phyloP scores from a whole-genome alignment of 495 filamentous ascomycete genomes.

The Penicillium manginii region DNA sequence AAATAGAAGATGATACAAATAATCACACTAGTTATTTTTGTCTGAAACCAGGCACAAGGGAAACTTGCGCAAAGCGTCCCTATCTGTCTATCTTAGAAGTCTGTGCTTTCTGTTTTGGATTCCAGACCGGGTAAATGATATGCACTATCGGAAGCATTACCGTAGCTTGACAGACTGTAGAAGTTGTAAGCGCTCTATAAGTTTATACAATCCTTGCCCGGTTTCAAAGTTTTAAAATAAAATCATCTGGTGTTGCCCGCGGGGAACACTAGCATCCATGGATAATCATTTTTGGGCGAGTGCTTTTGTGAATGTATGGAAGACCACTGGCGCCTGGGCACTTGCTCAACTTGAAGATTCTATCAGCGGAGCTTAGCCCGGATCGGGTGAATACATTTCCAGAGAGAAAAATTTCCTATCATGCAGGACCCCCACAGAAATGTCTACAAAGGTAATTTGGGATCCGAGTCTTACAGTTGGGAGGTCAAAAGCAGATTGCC shows the following conservation, averaged over 20 bases:
- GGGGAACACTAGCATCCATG: not conserved
- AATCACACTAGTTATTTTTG: not conserved
- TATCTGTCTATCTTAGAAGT: not conserved
- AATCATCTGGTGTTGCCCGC: not conserved
- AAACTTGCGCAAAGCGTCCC: not conserved
- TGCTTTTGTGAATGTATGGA: not conserved
- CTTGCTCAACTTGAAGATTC: no score
- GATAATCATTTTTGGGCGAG: not conserved
- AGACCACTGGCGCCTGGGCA: no score
- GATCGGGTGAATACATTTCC: not conserved
- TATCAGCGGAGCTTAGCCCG: not conserved
- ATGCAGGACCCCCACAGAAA: no score
- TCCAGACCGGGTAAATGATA: not conserved
- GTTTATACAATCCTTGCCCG: not conserved
- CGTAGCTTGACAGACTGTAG: not conserved
- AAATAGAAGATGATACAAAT: not conserved
- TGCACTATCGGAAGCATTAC: not conserved
- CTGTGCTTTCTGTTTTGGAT: not conserved
- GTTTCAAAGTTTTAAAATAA: not conserved
- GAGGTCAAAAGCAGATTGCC: no score
- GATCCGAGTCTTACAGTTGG: no score
- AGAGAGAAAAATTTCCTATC: not conserved
- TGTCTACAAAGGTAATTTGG: no score
- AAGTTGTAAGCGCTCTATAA: not conserved
- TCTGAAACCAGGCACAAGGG: not conserved